Evolutionary conservation across 352 stramenopile species (phyloP).

Genomic region (Thalassiosira livingstoniorum): DNA sequence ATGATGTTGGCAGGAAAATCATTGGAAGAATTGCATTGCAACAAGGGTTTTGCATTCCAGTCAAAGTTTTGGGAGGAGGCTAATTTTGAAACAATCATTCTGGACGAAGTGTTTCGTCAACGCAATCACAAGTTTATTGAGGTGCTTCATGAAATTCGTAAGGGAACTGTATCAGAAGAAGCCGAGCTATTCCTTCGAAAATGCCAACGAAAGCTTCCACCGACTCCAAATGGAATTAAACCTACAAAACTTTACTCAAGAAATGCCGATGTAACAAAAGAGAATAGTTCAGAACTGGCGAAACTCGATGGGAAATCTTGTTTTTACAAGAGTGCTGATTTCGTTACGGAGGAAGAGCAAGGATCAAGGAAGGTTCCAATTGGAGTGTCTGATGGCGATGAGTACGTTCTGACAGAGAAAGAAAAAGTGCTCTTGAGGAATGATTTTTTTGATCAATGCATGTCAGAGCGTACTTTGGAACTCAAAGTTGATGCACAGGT

Average conservation of each 20-base stretch:
- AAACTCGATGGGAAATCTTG: constrained; percentile 64
- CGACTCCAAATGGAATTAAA: constrained; percentile 60
- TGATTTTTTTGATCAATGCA: constrained; percentile 65
- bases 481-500: constrained; percentile 88
- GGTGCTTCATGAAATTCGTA: constrained; percentile 86
- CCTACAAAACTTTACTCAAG: constrained; percentile 84
- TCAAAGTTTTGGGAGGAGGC: constrained; percentile 63
- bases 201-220: constrained; percentile 52
- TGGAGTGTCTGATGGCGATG: too few species aligned
- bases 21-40: too few species aligned
- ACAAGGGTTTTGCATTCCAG: constrained; percentile 79
- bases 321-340: constrained; percentile 54
- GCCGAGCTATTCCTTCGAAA: constrained; percentile 59
- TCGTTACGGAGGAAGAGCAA: constrained; percentile 38
- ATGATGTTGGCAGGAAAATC: too few species aligned
- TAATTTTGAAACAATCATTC: constrained; percentile 62
- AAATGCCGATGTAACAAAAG: constrained; percentile 85
- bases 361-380: too few species aligned
- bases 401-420: too few species aligned
- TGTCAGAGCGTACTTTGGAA: constrained; percentile 62
- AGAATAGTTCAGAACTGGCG: constrained; percentile 81
- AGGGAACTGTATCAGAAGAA: constrained; percentile 70
- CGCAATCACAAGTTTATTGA: constrained; percentile 79
- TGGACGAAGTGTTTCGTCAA: constrained; percentile 88
- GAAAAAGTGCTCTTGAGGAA: too few species aligned